Percentiles rank a stretch among this genome's conserved stretches.
Conservation (phyloP, 495 filamentous ascomycete genomes). For the Polyplosphaeria fusca region DNA sequence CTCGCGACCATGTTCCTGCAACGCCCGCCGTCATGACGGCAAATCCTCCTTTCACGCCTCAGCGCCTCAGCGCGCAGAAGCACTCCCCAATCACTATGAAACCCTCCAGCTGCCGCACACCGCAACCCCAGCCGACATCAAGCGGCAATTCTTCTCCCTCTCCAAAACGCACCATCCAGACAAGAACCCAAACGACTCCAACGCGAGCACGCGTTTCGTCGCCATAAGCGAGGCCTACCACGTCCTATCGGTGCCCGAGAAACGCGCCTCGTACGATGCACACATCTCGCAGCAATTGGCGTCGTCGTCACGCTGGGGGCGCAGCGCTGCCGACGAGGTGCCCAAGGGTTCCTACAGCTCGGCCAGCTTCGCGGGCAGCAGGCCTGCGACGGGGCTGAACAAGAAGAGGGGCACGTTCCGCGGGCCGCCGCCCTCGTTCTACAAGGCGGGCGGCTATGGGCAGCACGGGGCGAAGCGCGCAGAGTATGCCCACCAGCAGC, state of each 20-base stretch:
- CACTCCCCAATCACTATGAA: constrained; percentile 65
- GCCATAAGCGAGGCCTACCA: constrained; percentile 83
- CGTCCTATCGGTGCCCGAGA: constrained; percentile 61
- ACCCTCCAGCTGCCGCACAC: constrained; percentile 67
- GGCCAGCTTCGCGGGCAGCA: constrained; percentile 30
- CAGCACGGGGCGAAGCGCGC: constrained; percentile 49
- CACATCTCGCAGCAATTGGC: constrained; percentile 44
- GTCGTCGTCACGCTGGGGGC: constrained; percentile 33
- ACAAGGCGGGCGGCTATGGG: constrained; percentile 71
- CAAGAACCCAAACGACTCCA: constrained; percentile 73
- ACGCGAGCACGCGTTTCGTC: constrained; percentile 75
- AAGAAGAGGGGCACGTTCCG: constrained; percentile 68
- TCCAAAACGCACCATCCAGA: constrained; percentile 94
- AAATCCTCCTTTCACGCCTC: constrained; percentile 9
- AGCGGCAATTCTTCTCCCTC: constrained; percentile 89
- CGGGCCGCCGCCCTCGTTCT: constrained; percentile 89
- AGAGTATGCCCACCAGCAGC: constrained; percentile 13
- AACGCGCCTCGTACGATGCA: constrained; percentile 76
- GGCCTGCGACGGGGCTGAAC: constrained; percentile 64
- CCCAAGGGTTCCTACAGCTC: constrained; percentile 18
- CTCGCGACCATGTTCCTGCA: not conserved
- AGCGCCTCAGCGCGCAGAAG: not conserved
- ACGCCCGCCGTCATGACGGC: not conserved
- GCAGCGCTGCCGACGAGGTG: not conserved
- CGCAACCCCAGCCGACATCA: constrained; percentile 74